phyloP scores from a whole-genome alignment of 768 basidiomycete genomes.

The Leucocoprinus leucothites region DNA sequence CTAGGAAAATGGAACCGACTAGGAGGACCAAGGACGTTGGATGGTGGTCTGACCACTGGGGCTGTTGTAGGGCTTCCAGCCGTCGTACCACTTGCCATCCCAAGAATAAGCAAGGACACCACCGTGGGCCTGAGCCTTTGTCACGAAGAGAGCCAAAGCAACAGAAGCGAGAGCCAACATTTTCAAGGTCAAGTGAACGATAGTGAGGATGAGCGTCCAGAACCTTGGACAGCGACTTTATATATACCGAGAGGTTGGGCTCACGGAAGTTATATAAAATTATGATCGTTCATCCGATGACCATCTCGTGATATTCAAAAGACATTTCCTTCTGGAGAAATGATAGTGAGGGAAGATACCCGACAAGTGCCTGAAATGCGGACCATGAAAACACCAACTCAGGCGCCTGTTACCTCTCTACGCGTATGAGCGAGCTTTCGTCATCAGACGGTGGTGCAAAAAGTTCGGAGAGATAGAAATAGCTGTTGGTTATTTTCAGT shows the following conservation, averaged over 20 bases:
- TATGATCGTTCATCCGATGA: background rate
- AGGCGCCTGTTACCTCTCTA: no score
- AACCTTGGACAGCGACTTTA: background rate
- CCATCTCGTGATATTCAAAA: background rate
- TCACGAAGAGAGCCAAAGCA: slow-evolving; percentile 26
- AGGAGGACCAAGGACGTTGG: slow-evolving; percentile 41
- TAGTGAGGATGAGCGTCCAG: background rate
- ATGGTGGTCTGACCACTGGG: slow-evolving; percentile 39
- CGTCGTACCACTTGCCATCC: slow-evolving; percentile 35
- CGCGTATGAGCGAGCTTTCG: background rate
- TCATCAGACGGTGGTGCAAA: background rate
- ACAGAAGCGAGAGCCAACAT: slow-evolving; percentile 29
- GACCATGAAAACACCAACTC: no score
- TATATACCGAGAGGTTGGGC: background rate
- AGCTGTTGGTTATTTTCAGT: no score
- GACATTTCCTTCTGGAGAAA: background rate
- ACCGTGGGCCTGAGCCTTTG: slow-evolving; percentile 36
- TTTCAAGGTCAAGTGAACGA: background rate
- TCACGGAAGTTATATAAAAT: background rate
- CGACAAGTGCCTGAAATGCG: background rate
- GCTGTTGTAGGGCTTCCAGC: slow-evolving; percentile 41
- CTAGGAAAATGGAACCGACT: slow-evolving; percentile 25
- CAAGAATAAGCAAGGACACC: slow-evolving; percentile 41
- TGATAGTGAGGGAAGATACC: background rate
- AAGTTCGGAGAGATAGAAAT: background rate